Evolutionary conservation across 108 stramenopile genomes (phyloP), one percentile per base, ranked within the genome.

Genomic region (Schizochytrium sp.): DNA sequence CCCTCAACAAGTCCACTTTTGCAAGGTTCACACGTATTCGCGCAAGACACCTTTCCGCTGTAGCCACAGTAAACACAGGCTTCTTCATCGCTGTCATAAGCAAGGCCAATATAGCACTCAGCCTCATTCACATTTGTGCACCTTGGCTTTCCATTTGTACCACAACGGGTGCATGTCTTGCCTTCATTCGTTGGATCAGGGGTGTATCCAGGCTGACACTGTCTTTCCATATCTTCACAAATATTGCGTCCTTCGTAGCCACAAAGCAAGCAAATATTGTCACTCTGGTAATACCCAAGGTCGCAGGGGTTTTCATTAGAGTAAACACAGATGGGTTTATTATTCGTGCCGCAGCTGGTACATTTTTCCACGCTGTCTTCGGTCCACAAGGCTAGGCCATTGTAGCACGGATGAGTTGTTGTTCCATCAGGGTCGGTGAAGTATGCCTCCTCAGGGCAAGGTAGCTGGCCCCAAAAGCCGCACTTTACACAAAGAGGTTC

Each of bases 111-210:
- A 8, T 44, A 38, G 64, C 64, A 69, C 10, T 38, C 19, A 38
- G 64, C 12, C 64, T 69, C 64, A 42, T 69, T 69, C 64, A 42
- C 41, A 42, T 69, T 69, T 38, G 12, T n/a, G n/a, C 64, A 69
- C 8, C 41, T 42, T 38, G 64, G 64, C 64, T 0, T 69, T 8
- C 44, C 64, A 8, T 15, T 5, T 38, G 8, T 0, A 5, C 64
- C 64, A 2, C 64, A 69, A 1, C 64, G 64, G 17, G 64, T 69
- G 64, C 64, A 69, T 1, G 64, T 42, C 12, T 13, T 69, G 2
- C 2, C 2, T 7, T 69, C 64, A 15, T 42, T 38, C 64, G 7
- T 69, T 8, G 28, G 28, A 28, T 28, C 28, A 28, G 64, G 64
- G 17, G 64, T 69, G 15, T 2, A 69, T 8, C 64, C 64, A 5